Evolutionary conservation across 257 asterid species (phyloP), one percentile per base, ranked within the genome.

Genomic region (Solanum paucissectum): DNA sequence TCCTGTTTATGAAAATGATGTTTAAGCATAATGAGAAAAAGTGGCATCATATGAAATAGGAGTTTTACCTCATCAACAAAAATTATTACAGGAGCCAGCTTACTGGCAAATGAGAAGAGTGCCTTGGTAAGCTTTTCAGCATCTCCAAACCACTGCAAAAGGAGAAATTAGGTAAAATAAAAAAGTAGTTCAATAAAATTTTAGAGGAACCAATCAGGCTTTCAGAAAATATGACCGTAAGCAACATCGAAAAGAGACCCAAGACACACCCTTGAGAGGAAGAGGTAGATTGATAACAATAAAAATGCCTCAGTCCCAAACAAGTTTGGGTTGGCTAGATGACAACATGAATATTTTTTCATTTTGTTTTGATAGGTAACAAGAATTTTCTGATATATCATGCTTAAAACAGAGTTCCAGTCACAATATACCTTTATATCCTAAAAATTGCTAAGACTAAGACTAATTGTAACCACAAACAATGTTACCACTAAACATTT

Each of bases 81-180:
- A 89, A 97, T 97, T 40, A 97, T 96, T 49, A 96, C 99, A 87
- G 99, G 99, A 88, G 98, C 94, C 89, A 97, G 93, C 92, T 94
- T 96, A 95, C 98, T 94, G 83, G 99, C 99, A 91, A 96, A 97
- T 86, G 99, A 97, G 93, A 97, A 97, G 77, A 97, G 98, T 66
- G 98, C 98, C 93, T 90, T 94, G 9, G 99, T 97, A 85, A 97
- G 98, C 90, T 97, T 97, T 90, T 97, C 99, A 86, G 99, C 99
- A 74, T 97, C 99, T 84, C 99, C 99, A 92, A 97, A 97, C 99
- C 99, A 97, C 99, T 97, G 96, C 93, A 96, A 46, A 85, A 86
- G 77, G 88, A 91, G 86, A 90, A 90, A 89, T 75, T 32, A 73
- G 27, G 27, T 27, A 44, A 40, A 76, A 25, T 42, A 42, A 9